phyloP scores from a whole-genome alignment of 106 monocot species.

The Amphibolis antarctica region DNA sequence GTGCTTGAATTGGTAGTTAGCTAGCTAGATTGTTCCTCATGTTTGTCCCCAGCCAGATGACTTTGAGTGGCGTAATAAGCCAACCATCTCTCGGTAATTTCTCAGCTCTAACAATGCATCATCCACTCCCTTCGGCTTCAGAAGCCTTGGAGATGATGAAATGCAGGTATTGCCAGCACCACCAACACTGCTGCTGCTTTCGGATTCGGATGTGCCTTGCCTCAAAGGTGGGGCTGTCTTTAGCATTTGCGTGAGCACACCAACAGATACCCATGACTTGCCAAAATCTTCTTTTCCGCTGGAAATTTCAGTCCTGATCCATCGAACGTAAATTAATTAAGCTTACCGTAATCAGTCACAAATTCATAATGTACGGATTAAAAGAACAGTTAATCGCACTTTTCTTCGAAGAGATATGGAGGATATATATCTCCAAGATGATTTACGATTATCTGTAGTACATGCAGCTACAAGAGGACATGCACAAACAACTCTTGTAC shows the following conservation, averaged over 20 bases:
- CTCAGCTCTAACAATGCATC: constrained; percentile 60
- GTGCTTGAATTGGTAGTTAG: no score
- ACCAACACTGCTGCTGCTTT: background rate
- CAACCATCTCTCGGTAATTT: constrained; percentile 28
- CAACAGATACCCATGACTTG: constrained; percentile 26
- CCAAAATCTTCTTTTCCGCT: constrained; percentile 12
- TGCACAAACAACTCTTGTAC: no score
- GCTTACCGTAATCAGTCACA: no score
- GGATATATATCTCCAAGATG: no score
- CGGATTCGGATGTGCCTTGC: constrained; percentile 11
- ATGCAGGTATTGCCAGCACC: background rate
- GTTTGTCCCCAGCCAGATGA: no score
- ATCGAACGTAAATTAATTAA: constrained; percentile 1
- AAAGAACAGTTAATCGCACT: no score
- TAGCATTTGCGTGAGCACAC: constrained; percentile 51
- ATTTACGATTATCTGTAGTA: no score
- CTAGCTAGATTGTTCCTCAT: no score
- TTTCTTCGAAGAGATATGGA: no score
- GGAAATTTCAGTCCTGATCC: constrained; percentile 28
- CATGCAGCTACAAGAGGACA: no score
- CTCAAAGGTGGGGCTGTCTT: constrained; percentile 46
- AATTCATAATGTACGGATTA: no score
- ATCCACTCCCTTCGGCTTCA: constrained; percentile 39
- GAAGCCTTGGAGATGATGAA: constrained; percentile 18
- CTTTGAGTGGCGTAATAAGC: no score